phyloP scores from a whole-genome alignment of 495 filamentous ascomycete species.

The Annulohypoxylon stygium region DNA sequence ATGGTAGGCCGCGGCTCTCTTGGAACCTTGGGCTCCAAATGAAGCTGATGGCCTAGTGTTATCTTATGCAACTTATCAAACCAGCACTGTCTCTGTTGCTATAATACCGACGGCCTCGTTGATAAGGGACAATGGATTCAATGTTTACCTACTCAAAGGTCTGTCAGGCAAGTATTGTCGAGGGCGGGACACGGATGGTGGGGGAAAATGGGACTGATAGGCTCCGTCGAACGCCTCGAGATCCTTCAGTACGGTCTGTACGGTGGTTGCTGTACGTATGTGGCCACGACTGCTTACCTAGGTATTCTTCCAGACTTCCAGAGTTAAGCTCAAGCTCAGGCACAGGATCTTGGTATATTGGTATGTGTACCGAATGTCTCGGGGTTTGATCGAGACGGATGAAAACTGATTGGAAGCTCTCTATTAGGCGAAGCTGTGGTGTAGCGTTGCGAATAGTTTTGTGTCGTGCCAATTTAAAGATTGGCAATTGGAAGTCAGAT shows the following conservation, averaged over 20 bases:
- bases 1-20: slow-evolving; percentile 4
- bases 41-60: slow-evolving; percentile 3
- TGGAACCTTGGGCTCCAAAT: neutral
- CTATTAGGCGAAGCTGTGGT: slow-evolving; percentile 43
- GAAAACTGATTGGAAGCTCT: slow-evolving; percentile 46
- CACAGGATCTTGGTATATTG: slow-evolving; percentile 43
- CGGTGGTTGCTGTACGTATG: slow-evolving; percentile 28
- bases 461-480: slow-evolving; percentile 33
- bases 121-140: neutral
- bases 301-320: neutral
- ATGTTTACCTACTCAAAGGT: slow-evolving; percentile 11
- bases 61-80: slow-evolving; percentile 24
- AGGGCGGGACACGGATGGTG: slow-evolving; percentile 29
- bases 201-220: slow-evolving; percentile 18
- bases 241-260: slow-evolving; percentile 26
- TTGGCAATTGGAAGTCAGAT: slow-evolving; percentile 32
- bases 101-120: slow-evolving; percentile 11
- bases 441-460: slow-evolving; percentile 36
- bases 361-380: slow-evolving; percentile 43
- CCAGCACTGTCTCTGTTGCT: slow-evolving; percentile 1
- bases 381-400: slow-evolving; percentile 38
- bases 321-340: slow-evolving; percentile 35
- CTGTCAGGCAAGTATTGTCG: slow-evolving; percentile 23
- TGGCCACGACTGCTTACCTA: slow-evolving; percentile 26
- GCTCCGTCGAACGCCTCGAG: slow-evolving; percentile 25